phyloP scores from a whole-genome alignment of 306 rosid genomes.

The Sphenostylis stenocarpa region DNA sequence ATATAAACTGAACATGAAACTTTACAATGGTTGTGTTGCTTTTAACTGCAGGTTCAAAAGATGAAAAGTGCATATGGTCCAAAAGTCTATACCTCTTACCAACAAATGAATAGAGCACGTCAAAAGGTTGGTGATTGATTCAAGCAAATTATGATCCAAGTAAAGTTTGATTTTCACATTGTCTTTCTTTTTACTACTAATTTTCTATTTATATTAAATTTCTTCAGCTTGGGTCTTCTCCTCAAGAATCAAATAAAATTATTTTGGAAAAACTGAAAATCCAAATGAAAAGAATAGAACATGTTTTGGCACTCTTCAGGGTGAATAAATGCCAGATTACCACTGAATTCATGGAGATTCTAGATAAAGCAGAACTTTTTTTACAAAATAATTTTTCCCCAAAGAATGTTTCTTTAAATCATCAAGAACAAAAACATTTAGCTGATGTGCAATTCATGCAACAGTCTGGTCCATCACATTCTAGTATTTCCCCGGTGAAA shows the following conservation, averaged over 20 bases:
- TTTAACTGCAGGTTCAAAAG: slow-evolving; percentile 29
- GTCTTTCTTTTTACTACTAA: not conserved
- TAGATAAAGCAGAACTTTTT: not conserved
- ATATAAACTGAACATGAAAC: not conserved
- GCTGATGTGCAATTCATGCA: slow-evolving; percentile 13
- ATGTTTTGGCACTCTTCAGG: slow-evolving; percentile 2
- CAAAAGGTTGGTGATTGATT: slow-evolving; percentile 24
- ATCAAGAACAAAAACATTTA: slow-evolving; percentile 9
- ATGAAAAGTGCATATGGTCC: not conserved
- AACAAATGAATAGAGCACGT: not conserved
- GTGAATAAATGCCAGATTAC: slow-evolving; percentile 35
- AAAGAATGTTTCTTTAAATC: not conserved
- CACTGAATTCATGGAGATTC: not conserved
- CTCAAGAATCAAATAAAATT: not conserved
- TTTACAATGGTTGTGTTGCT: not conserved
- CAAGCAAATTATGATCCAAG: not conserved
- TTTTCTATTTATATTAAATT: slow-evolving; percentile 2
- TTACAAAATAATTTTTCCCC: not conserved
- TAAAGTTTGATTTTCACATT: not conserved
- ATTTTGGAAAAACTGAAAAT: not conserved
- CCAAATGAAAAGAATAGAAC: not conserved
- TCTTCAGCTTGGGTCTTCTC: slow-evolving; percentile 19
- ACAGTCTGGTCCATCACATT: slow-evolving; percentile 17
- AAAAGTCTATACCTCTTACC: not conserved
- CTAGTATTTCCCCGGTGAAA: not conserved